A percentile compares a stretch with the other conserved stretches of the same genome.
These are phyloP conservation scores for Penicillium macrosclerotiorum DNA, from an alignment of 495 filamentous ascomycete species.

Conservation along the genomic window DNA sequence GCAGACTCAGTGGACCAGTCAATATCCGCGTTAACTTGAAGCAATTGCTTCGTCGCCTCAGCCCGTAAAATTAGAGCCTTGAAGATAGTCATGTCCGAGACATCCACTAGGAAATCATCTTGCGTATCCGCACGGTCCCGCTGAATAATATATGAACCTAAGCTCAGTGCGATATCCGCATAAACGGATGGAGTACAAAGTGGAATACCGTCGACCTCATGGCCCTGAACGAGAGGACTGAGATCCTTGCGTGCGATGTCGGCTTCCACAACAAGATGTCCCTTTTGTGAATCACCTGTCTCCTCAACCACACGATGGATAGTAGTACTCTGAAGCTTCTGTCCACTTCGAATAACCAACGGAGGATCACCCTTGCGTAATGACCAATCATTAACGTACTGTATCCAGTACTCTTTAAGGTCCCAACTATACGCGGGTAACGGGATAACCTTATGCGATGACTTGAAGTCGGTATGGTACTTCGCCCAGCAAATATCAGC, in stretches of 20 bases:
- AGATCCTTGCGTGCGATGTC: slow-evolving; percentile 1
- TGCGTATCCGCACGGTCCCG: neutral
- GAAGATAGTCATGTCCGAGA: slow-evolving; percentile 22
- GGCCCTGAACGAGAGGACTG: slow-evolving; percentile 2
- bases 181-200: slow-evolving; percentile 19
- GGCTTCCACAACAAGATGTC: neutral
- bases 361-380: slow-evolving; percentile 3
- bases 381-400: slow-evolving; percentile 32
- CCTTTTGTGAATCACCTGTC: neutral
- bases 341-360: neutral
- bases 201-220: slow-evolving; percentile 5
- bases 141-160: slow-evolving; percentile 6
- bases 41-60: neutral
- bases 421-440: slow-evolving; percentile 60
- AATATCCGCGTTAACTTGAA: slow-evolving; percentile 18
- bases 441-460: slow-evolving; percentile 50
- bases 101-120: slow-evolving; percentile 14
- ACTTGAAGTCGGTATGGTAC: slow-evolving; percentile 57
- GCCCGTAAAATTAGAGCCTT: slow-evolving; percentile 21
- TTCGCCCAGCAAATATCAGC: slow-evolving; percentile 64
- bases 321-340: neutral
- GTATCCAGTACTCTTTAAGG: slow-evolving; percentile 39
- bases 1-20: slow-evolving; percentile 1
- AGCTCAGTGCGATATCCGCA: slow-evolving; percentile 24
- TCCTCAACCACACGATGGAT: slow-evolving; percentile 1